Conservation (phyloP, 495 filamentous ascomycete species). For the Penicillium chermesinum region DNA sequence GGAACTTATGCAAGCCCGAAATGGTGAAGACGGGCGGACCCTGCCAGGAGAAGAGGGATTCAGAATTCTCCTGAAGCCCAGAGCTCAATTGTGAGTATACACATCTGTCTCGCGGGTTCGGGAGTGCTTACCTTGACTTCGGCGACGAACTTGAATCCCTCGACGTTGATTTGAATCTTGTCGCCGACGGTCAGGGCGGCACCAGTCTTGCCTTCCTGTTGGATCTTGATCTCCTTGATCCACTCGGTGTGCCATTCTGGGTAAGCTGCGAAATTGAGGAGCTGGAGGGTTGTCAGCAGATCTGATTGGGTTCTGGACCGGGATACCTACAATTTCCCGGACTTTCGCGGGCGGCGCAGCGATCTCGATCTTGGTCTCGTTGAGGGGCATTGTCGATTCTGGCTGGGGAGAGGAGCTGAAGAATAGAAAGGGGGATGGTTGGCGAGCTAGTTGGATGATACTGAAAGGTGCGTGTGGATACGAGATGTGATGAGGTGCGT, state of each 20-base stretch:
- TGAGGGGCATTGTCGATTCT: constrained; percentile 10
- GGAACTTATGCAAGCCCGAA: constrained; percentile 21
- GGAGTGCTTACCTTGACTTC: constrained; percentile 17
- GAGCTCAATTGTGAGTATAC: not conserved
- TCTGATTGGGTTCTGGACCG: not conserved
- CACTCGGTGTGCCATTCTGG: constrained; percentile 26
- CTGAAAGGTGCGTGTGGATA: not conserved
- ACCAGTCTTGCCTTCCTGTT: constrained; percentile 14
- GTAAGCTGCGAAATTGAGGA: constrained; percentile 24
- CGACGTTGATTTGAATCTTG: constrained; percentile 22
- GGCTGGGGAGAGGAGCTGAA: not conserved
- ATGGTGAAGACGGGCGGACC: constrained; percentile 26
- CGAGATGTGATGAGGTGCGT: not conserved
- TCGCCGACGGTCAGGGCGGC: constrained; percentile 14
- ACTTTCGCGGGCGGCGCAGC: constrained; percentile 24
- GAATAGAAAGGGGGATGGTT: not conserved
- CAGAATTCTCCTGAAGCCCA: constrained; percentile 16
- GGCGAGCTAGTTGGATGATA: not conserved
- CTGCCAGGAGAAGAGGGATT: constrained; percentile 24
- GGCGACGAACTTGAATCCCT: constrained; percentile 23
- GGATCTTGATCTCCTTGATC: constrained; percentile 17
- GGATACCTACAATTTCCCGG: constrained; percentile 24
- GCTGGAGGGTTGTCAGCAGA: constrained; percentile 8
- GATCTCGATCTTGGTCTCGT: constrained; percentile 25
- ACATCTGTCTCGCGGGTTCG: not conserved